Evolutionary conservation across 2,329 filamentous ascomycete species (phyloP).

Genomic region (Diaporthe helianthi): DNA sequence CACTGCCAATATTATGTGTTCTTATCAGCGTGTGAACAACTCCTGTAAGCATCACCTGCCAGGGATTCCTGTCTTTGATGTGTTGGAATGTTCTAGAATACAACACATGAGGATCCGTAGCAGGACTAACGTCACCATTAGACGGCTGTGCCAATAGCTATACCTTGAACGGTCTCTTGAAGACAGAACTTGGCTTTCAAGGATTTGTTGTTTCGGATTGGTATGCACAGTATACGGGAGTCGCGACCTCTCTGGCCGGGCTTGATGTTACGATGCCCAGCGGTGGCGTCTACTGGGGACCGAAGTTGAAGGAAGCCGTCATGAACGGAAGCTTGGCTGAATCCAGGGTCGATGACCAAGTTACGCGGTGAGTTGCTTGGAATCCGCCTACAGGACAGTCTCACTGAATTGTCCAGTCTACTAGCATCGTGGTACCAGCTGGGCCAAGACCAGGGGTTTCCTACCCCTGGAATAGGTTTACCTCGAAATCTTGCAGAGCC

Average conservation of each 20-base stretch:
- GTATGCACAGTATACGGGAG: conserved; percentile 70
- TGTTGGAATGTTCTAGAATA: no score
- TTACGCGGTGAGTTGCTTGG: conserved; percentile 33
- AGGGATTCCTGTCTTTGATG: no score
- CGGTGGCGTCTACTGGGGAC: conserved; percentile 49
- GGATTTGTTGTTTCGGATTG: conserved; percentile 75
- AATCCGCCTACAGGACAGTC: neutral
- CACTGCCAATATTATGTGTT: conserved; percentile 33
- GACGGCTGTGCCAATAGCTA: conserved; percentile 75
- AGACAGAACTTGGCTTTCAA: conserved; percentile 65
- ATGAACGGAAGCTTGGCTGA: conserved; percentile 65
- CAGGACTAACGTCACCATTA: no score
- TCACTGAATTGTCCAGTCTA: conserved; percentile 41
- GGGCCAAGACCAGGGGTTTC: conserved; percentile 57
- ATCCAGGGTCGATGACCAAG: conserved; percentile 65
- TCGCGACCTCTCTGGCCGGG: conserved; percentile 67
- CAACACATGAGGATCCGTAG: no score
- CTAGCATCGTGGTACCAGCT: conserved; percentile 65
- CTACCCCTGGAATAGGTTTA: conserved; percentile 58
- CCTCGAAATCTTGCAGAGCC: conserved; percentile 54
- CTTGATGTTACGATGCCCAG: conserved; percentile 76
- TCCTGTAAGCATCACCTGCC: no score
- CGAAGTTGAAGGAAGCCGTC: conserved; percentile 65
- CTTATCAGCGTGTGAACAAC: conserved; percentile 33
- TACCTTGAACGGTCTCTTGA: conserved; percentile 71